phyloP scores from a whole-genome alignment of 345 rosid species.

The Citrus australasica region DNA sequence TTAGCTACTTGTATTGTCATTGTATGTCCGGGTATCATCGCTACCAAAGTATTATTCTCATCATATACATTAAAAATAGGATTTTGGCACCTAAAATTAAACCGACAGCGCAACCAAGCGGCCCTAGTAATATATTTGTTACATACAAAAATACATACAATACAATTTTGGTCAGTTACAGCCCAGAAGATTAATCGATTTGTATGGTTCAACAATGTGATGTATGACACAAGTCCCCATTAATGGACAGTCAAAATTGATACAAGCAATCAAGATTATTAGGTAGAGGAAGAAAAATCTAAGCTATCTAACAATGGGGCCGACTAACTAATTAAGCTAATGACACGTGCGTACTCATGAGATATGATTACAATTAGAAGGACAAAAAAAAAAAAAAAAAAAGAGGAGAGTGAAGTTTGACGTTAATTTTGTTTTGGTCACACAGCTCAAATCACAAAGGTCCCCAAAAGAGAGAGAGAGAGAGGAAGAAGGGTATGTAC shows the following conservation, averaged over 20 bases:
- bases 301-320: constrained; percentile 18
- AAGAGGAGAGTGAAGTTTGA: background rate
- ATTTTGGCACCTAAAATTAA: constrained; percentile 15
- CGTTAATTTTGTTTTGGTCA: background rate
- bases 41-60: background rate
- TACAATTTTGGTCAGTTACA: no score
- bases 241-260: constrained; percentile 2
- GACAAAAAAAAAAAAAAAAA: no score
- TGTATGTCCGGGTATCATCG: background rate
- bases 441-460: background rate
- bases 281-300: constrained; percentile 15
- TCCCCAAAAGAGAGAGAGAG: background rate
- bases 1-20: background rate
- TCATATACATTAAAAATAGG: background rate
- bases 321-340: background rate
- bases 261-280: constrained; percentile 11
- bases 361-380: background rate
- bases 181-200: background rate
- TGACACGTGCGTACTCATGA: background rate
- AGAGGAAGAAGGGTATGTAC: background rate
- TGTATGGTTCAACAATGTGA: background rate
- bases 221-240: background rate
- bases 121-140: background rate
- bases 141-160: no score
- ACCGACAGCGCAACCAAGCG: constrained; percentile 13